phyloP scores from a whole-genome alignment of 1,284 basidiomycete genomes.

The Earliella scabrosa region DNA sequence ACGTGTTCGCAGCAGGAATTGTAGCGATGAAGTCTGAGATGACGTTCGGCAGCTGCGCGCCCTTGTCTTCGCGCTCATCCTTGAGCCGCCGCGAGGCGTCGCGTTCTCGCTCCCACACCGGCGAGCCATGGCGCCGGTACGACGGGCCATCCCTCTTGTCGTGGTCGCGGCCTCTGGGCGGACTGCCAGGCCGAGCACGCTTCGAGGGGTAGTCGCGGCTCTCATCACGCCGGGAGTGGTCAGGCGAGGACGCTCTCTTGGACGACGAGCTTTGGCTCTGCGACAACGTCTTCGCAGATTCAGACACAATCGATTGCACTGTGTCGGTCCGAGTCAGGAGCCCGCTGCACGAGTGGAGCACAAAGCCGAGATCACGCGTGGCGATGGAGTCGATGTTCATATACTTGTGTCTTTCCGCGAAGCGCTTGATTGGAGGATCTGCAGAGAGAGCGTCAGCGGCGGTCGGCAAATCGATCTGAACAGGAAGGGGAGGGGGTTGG shows the following conservation, averaged over 20 bases:
- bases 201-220: slow-evolving; percentile 52
- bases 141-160: slow-evolving; percentile 45
- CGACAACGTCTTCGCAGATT: slow-evolving; percentile 27
- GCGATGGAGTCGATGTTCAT: slow-evolving; percentile 89
- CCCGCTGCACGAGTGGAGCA: slow-evolving; percentile 37
- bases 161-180: slow-evolving; percentile 50
- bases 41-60: slow-evolving; percentile 64
- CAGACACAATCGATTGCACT: slow-evolving; percentile 43
- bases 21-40: slow-evolving; percentile 83
- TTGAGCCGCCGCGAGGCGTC: slow-evolving; percentile 43
- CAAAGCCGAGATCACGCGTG: slow-evolving; percentile 84
- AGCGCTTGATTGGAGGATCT: slow-evolving; percentile 92
- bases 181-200: slow-evolving; percentile 55
- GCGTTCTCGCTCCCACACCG: slow-evolving; percentile 53
- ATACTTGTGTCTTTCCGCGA: slow-evolving; percentile 91
- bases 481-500: too few relatives aligned
- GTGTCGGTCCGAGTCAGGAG: slow-evolving; percentile 54
- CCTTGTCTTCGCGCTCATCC: slow-evolving; percentile 55
- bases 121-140: slow-evolving; percentile 50
- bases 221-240: slow-evolving; percentile 50
- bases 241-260: slow-evolving; percentile 58
- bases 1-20: slow-evolving; percentile 70
- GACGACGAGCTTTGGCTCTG: slow-evolving; percentile 14
- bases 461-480: too few relatives aligned
- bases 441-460: too few relatives aligned